These are phyloP conservation scores for Rhodotorula graminis DNA, from an alignment of 768 basidiomycete species.

Conservation along the genomic window DNA sequence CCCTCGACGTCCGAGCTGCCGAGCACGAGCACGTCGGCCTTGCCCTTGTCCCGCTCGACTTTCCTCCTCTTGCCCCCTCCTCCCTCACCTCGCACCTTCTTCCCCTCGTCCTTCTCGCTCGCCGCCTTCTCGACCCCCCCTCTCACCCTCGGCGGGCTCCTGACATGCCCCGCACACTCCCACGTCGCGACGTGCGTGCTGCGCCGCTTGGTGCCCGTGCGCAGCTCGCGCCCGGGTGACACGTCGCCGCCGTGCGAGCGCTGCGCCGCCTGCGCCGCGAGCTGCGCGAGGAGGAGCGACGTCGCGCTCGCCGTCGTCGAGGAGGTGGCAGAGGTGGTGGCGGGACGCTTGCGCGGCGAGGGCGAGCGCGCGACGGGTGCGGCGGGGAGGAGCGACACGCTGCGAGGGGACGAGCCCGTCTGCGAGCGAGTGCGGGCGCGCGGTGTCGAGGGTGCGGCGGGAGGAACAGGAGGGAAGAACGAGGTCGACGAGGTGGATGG, in stretches of 20 bases:
- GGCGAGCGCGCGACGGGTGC: neutral
- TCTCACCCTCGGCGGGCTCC: neutral
- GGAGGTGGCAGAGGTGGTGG: neutral
- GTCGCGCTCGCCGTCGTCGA: neutral
- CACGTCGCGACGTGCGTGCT: constrained; percentile 1
- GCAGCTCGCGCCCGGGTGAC: neutral
- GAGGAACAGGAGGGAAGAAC: neutral
- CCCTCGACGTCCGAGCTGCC: constrained; percentile 27
- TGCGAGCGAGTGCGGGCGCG: neutral
- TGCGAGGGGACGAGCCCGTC: neutral
- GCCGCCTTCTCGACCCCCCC: too few species aligned
- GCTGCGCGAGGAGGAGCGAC: constrained; percentile 10
- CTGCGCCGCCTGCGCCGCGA: neutral
- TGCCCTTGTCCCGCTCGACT: neutral
- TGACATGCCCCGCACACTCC: neutral
- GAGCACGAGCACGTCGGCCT: constrained; percentile 14
- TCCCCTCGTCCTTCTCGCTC: neutral
- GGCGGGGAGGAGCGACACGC: neutral
- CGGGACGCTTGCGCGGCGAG: neutral
- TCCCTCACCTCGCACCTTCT: neutral
- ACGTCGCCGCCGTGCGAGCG: neutral
- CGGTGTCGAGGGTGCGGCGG: too few species aligned
- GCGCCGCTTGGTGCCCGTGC: neutral
- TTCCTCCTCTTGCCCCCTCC: neutral
- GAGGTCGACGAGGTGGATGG: neutral